Base-by-base conservation (phyloP, 1,139 yeast species). In the Williopsis jadinii region DNA sequence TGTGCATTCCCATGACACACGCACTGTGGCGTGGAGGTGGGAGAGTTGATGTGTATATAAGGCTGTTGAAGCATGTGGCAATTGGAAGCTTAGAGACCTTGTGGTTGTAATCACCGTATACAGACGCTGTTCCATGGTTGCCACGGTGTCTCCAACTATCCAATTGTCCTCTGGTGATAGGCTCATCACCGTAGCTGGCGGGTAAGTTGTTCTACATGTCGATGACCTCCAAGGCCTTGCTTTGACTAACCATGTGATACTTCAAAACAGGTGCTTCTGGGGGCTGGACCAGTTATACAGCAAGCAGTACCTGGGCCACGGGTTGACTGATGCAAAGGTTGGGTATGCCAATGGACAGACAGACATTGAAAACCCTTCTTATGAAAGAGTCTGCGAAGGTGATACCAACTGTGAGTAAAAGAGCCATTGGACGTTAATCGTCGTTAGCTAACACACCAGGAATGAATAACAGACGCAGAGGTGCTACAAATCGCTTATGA, bases 241-340 rank as follows among this genome's bases (percentile, higher is more conserved):
- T 32, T n/a, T 34, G 38, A 44, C 42, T 39, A 42, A 39, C 28
- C 14, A 11, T 15, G 12, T 11, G 11, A 24, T n/a, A 11, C 15
- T 14, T 5, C 26, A 15, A 11, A 11, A 28, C 30, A 50, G 94
- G 3, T 90, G 98, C 59, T 92, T 88, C 70, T 90, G 97, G 97
- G 96, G 96, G 14, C 87, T 84, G 11, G 97, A 92, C 58, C 83
- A 84, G 54, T 79, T 90, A 32, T 88, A 77, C 66, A 67, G 81
- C 48, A 84, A 84, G 58, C 73, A 84, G 49, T 84, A 78, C 51
- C 62, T 55, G 11, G 56, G 63, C 41, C 79, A 76, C 56, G 90
- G 90, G 3, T 62, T 90, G 19, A 59, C 82, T 12, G 96, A 85
- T 58, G 71, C 80, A 40, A 80, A 76, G 57, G 97, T 90, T 11